These are phyloP conservation scores for Lipomyces sp. DNA, from an alignment of 805 yeast species.

Conservation along the genomic window DNA sequence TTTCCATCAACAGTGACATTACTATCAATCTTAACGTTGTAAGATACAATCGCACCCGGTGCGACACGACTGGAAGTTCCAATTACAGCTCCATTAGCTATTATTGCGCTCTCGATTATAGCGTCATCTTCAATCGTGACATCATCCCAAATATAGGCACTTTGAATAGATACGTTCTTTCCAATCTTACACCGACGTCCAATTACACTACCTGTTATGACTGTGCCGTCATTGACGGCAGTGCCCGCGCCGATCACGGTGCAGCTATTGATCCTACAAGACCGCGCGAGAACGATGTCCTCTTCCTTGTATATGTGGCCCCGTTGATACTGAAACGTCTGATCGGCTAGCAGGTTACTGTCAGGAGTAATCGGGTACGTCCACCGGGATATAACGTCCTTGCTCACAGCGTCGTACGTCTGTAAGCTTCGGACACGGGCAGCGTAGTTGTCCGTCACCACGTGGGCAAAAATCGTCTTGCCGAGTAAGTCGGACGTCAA, in stretches of 20 bases:
- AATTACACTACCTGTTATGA: slow-evolving; percentile 70
- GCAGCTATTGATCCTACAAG: slow-evolving; percentile 80
- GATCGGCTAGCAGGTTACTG: slow-evolving; percentile 70
- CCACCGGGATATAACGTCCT: slow-evolving; percentile 90
- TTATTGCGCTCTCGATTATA: slow-evolving; percentile 62
- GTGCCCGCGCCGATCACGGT: slow-evolving; percentile 83
- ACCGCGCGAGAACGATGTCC: slow-evolving; percentile 87
- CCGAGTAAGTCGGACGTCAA: slow-evolving; percentile 86
- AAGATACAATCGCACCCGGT: slow-evolving; percentile 82
- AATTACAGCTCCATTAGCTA: slow-evolving; percentile 68
- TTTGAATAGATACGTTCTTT: slow-evolving; percentile 66
- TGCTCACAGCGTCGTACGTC: slow-evolving; percentile 88
- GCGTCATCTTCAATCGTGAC: slow-evolving; percentile 71
- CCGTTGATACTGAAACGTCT: slow-evolving; percentile 77
- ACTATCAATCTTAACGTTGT: slow-evolving; percentile 55
- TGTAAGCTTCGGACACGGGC: slow-evolving; percentile 96
- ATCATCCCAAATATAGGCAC: slow-evolving; percentile 88
- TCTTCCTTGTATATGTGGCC: slow-evolving; percentile 89
- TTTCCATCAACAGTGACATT: slow-evolving; percentile 28
- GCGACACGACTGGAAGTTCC: slow-evolving; percentile 57
- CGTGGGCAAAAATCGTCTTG: slow-evolving; percentile 87
- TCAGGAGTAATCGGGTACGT: slow-evolving; percentile 91
- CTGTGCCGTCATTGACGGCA: slow-evolving; percentile 73
- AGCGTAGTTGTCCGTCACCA: slow-evolving; percentile 80
- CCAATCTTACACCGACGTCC: slow-evolving; percentile 90